Base-by-base conservation (phyloP, 352 stramenopile genomes). In the Phytophthora rubi region DNA sequence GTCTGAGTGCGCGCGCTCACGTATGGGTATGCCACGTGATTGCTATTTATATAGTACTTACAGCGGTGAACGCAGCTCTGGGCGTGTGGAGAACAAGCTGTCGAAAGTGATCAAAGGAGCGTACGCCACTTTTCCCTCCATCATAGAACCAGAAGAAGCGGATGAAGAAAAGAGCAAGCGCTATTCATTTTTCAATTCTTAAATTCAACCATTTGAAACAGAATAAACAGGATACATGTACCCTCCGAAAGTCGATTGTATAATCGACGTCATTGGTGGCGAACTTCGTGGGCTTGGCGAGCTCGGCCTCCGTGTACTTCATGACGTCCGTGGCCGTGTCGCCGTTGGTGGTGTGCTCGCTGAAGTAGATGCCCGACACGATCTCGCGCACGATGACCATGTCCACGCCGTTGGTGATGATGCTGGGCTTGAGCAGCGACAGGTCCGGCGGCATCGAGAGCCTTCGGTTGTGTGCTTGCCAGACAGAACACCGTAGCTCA, bases 301-400 rank as follows among this genome's bases (percentile, higher is more conserved):
- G 88, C 77, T 99, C 97, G 6, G 80, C 83, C 75, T 98, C 97
- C 45, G 91, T 84, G 87, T 99, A 99, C 79, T 98, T 98, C 97
- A 99, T 99, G 54, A 99, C 97, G 74, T 99, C 89, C 53, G 86
- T 87, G 45, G 90, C 83, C 12, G 86, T 82, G 18, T 21, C 18
- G 18, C 82, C 82, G 53, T 88, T 75, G 7, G 85, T 91, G 58
- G 81, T 85, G 75, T 95, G 82, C 59, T 95, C 85, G 60, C 98
- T 97, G 82, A 99, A 99, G 87, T 99, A 99, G 48, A 99, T 98
- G 78, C 98, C 98, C 42, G 97, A 98, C 33, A 98, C 98, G 49
- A 99, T 89, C 74, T 99, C 98, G 53, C 97, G 93, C 32, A 99
- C 97, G 65, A 99, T 98, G 79, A 99, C 98, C 80, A 99, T 98